Percentiles rank a stretch among this genome's conserved stretches.
These are phyloP conservation scores for Populus simonii DNA, from an alignment of 345 rosid genomes.

Conservation along the genomic window DNA sequence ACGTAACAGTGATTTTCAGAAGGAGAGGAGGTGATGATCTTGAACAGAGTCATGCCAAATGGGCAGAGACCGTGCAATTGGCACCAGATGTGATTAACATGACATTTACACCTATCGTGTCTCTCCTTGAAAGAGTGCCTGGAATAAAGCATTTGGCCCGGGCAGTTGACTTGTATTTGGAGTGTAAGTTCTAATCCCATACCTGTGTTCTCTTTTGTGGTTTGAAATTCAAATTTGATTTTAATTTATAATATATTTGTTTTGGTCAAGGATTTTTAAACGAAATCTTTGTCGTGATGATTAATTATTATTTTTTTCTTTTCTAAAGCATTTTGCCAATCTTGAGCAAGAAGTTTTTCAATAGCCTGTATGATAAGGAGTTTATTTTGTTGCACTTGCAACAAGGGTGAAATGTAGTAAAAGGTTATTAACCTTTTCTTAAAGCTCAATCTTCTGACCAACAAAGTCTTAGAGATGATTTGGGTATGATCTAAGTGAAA, in stretches of 20 bases:
- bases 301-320: background rate
- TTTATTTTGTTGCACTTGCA: background rate
- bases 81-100: constrained; percentile 94
- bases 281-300: background rate
- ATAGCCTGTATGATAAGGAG: background rate
- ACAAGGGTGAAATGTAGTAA: background rate
- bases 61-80: constrained; percentile 71
- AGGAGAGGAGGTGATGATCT: constrained; percentile 99
- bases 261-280: background rate
- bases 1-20: constrained; percentile 93
- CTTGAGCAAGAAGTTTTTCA: background rate
- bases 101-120: constrained; percentile 82
- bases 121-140: constrained; percentile 85
- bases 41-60: constrained; percentile 86
- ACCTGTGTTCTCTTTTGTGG: background rate
- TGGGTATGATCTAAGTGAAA: background rate
- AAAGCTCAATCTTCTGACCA: background rate
- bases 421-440: background rate
- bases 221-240: background rate
- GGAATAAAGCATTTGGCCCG: constrained; percentile 80
- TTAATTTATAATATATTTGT: background rate
- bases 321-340: background rate
- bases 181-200: constrained; percentile 59
- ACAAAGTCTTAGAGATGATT: background rate
- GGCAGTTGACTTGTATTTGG: constrained; percentile 82